Conservation (phyloP, 108 stramenopile species). For the Cyclotella sp. region DNA sequence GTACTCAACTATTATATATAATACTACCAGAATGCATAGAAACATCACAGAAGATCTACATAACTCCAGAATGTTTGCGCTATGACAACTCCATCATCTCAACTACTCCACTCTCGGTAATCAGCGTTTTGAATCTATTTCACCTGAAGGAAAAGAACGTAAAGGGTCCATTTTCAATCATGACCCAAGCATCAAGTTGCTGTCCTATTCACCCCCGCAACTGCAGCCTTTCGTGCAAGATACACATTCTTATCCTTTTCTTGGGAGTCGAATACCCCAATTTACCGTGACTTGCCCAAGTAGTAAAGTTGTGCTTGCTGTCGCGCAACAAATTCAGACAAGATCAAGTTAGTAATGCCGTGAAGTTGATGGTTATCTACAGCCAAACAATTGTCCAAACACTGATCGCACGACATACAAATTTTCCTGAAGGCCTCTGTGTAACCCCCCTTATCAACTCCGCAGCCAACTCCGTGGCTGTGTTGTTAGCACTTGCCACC, state of each 20-base stretch:
- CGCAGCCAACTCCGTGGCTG: conserved; percentile 74
- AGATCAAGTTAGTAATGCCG: too few relatives aligned
- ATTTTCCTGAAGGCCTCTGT: conserved; percentile 63
- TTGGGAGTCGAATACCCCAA: conserved; percentile 70
- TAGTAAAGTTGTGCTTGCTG: conserved; percentile 77
- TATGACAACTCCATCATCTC: too few relatives aligned
- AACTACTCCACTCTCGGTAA: too few relatives aligned
- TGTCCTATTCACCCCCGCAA: conserved; percentile 80
- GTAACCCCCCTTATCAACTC: conserved; percentile 66
- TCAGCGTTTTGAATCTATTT: too few relatives aligned
- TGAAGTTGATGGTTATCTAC: not conserved
- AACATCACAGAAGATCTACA: too few relatives aligned
- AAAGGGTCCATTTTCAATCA: too few relatives aligned
- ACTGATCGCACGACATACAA: conserved; percentile 30
- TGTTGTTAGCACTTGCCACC: conserved; percentile 59
- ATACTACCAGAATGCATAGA: too few relatives aligned
- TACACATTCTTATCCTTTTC: conserved; percentile 73
- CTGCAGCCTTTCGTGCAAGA: too few relatives aligned
- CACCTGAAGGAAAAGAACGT: too few relatives aligned
- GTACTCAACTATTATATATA: too few relatives aligned
- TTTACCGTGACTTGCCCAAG: conserved; percentile 71
- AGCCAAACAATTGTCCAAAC: not conserved
- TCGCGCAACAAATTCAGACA: not conserved
- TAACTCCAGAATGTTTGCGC: too few relatives aligned
- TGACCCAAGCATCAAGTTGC: too few relatives aligned